Base-by-base conservation (phyloP, 768 basidiomycete genomes). In the Mycena rosella region DNA sequence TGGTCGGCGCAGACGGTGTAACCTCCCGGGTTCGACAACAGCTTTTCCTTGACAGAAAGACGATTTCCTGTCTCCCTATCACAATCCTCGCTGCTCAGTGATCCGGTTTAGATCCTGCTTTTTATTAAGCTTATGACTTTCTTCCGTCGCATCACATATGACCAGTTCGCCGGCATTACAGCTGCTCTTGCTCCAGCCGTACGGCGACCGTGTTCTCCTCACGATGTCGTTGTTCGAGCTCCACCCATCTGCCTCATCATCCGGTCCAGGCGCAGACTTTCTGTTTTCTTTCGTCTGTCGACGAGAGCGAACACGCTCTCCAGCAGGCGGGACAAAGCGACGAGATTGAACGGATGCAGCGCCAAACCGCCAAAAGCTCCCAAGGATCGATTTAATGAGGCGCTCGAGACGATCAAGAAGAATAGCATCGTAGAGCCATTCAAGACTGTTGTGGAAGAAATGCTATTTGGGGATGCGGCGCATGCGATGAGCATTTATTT, bases 331-430 rank as follows among this genome's bases (percentile, higher is more conserved):
- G 47, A 17, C 47, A 15, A 27, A 49, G 47, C 26, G 47, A 49
- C 24, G 47, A 26, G 47, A 49, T 49, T 8, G 47, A 49, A 49
- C 27, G 47, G 47, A 49, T 49, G 47, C 24, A 49, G 47, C 22
- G 47, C 5, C 47, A 49, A 15, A n/a, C 47, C 24, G 47, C 47
- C 26, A 49, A 49, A 49, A 49, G 24, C 24, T 49, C 47, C n/a
- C 26, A 13, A 22, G 47, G 47, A 49, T 24, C 47, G 47, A 49
- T 49, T 7, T 24, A 49, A 27, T 26, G 24, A 49, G 26, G 47
- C 24, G 13, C 24, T 49, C 24, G 26, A 49, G 47, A 49, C 22
- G 26, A 24, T 49, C 26, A 49, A 49, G 47, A 24, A 24, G 8
- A 11, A 22, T 5, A 26, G 47, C 9, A 49, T 49, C 5, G 47